Evolutionary conservation across 2,329 filamentous ascomycete species (phyloP).

Genomic region (Colletotrichum viniferum): DNA sequence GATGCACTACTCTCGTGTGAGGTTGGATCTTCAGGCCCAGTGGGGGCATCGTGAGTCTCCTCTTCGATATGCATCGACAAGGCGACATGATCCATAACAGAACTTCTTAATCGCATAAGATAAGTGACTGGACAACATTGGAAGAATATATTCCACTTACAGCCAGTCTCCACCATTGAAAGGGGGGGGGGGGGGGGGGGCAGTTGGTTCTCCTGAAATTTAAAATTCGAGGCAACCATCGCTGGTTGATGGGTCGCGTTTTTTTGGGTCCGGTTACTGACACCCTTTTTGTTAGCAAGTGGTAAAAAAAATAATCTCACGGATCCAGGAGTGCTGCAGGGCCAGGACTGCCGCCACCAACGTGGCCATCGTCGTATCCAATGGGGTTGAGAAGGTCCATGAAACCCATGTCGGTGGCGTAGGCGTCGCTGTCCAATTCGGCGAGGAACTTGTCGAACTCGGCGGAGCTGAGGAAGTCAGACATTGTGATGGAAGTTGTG

Average conservation of each 20-base stretch:
- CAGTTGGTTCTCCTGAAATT: no score
- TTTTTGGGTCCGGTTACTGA: background rate
- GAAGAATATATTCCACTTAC: background rate
- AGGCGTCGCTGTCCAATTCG: background rate
- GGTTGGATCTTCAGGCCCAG: background rate
- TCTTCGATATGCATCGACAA: background rate
- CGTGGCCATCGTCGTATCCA: conserved; percentile 17
- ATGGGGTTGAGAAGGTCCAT: conserved; percentile 5
- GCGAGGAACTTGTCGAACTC: conserved; percentile 14
- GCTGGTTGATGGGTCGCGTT: no score
- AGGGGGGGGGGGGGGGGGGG: no score
- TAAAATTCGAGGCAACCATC: no score
- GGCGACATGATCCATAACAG: background rate
- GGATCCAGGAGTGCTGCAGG: conserved; percentile 21
- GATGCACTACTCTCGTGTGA: background rate
- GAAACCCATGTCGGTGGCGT: conserved; percentile 10
- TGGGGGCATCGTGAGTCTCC: background rate
- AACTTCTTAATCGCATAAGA: background rate
- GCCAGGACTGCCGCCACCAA: background rate
- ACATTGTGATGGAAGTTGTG: conserved; percentile 24
- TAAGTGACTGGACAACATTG: background rate
- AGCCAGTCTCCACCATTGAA: background rate
- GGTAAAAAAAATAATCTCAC: conserved; percentile 33
- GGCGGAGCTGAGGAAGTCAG: conserved; percentile 24
- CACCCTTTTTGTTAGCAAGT: conserved; percentile 37